Evolutionary conservation across 23 red algal species (phyloP).

Genomic region (Agarophyton chilense): DNA sequence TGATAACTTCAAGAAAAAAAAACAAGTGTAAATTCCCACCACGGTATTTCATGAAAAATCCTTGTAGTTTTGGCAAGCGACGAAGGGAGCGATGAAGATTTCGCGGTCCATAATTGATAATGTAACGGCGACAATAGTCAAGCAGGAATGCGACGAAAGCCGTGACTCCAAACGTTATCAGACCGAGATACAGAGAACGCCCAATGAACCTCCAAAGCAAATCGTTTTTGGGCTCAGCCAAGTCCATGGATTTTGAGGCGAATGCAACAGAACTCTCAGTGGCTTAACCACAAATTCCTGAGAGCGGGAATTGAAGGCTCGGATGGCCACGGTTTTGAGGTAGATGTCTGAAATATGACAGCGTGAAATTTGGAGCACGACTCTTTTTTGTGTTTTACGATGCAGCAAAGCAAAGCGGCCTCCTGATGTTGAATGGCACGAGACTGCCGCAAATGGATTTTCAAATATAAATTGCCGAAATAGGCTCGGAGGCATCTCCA

Average conservation of each 20-base stretch:
- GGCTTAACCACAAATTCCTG: no score
- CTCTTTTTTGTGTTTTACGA: no score
- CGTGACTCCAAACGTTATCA: slow-evolving; percentile 21
- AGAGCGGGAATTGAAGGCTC: no score
- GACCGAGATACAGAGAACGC: slow-evolving; percentile 19
- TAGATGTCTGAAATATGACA: no score
- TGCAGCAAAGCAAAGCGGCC: not conserved
- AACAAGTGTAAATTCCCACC: slow-evolving; percentile 21
- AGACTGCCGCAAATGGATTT: no score
- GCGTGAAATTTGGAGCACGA: no score
- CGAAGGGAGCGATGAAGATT: slow-evolving; percentile 5
- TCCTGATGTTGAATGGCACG: not conserved
- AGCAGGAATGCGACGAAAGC: slow-evolving; percentile 18
- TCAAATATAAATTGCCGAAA: no score
- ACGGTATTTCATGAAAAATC: slow-evolving; percentile 54
- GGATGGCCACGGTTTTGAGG: no score
- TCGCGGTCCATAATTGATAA: slow-evolving; percentile 7
- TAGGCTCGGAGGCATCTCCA: no score
- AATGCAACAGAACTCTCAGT: no score
- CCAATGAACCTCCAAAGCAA: slow-evolving; percentile 59
- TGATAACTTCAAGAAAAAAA: slow-evolving; percentile 45
- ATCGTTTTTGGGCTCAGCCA: slow-evolving; percentile 53
- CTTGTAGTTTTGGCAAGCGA: not conserved
- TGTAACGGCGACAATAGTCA: slow-evolving; percentile 29
- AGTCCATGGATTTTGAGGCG: no score